phyloP scores from a whole-genome alignment of 371 early-diverging fungal genomes.

The Actinomucor elegans region DNA sequence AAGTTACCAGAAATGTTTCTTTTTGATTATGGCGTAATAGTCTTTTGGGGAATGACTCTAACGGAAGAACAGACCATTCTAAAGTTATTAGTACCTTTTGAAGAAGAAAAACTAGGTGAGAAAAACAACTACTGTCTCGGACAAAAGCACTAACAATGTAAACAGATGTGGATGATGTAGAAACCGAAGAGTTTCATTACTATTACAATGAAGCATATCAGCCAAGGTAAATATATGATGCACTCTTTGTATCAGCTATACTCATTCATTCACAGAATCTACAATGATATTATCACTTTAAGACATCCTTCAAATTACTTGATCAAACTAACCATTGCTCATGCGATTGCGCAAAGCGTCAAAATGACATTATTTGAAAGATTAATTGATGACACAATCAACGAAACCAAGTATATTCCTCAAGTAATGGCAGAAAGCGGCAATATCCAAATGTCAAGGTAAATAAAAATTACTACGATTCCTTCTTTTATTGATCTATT shows the following conservation, averaged over 20 bases:
- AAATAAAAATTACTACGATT: neutral
- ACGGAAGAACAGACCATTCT: slow-evolving; percentile 80
- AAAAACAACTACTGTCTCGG: neutral
- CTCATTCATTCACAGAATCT: slow-evolving; percentile 27
- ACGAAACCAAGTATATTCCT: slow-evolving; percentile 83
- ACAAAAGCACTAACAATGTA: neutral
- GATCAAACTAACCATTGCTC: slow-evolving; percentile 77
- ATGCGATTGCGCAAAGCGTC: slow-evolving; percentile 86
- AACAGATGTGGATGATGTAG: slow-evolving; percentile 68
- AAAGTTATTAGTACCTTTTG: slow-evolving; percentile 64
- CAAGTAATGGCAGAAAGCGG: slow-evolving; percentile 82
- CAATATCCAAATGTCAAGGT: slow-evolving; percentile 74
- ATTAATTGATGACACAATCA: slow-evolving; percentile 81
- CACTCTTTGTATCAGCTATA: neutral
- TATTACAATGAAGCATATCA: slow-evolving; percentile 77
- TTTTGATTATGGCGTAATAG: slow-evolving; percentile 95
- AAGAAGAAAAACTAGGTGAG: slow-evolving; percentile 69
- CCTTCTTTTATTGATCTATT: neutral
- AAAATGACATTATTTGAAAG: slow-evolving; percentile 84
- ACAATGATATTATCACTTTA: slow-evolving; percentile 60
- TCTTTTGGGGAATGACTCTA: slow-evolving; percentile 93
- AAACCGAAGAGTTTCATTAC: slow-evolving; percentile 91
- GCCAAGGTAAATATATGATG: slow-evolving; percentile 52
- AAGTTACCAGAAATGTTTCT: slow-evolving; percentile 69
- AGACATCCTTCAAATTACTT: slow-evolving; percentile 53